phyloP scores from a whole-genome alignment of 257 asterid genomes.

The Phtheirospermum japonicum region DNA sequence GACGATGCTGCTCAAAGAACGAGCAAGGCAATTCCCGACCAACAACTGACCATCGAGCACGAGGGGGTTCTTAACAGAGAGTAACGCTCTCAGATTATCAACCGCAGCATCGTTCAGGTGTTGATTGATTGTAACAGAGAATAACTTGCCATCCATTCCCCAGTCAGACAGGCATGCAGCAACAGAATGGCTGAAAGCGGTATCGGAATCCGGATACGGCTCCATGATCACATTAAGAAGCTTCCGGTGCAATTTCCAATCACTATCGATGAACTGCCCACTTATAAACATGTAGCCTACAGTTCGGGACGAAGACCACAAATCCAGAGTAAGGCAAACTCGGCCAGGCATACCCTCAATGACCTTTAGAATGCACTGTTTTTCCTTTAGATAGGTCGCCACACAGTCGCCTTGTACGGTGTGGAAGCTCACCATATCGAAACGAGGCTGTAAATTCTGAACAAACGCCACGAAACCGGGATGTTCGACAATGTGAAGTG shows the following conservation, averaged over 20 bases:
- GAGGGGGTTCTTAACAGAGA: conserved; percentile 79
- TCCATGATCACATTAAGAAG: conserved; percentile 85
- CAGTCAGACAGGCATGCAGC: conserved; percentile 91
- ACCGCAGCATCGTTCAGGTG: conserved; percentile 47
- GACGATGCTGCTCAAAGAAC: conserved; percentile 64
- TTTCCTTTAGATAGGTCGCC: conserved; percentile 79
- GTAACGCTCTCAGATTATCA: conserved; percentile 72
- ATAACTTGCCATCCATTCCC: conserved; percentile 79
- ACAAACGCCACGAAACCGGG: conserved; percentile 87
- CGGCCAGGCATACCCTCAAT: conserved; percentile 83
- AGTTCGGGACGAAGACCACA: conserved; percentile 71
- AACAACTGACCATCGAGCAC: conserved; percentile 80
- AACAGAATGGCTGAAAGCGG: conserved; percentile 86
- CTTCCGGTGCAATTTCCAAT: conserved; percentile 88
- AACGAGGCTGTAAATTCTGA: conserved; percentile 86
- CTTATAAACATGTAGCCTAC: conserved; percentile 72
- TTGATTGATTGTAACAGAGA: conserved; percentile 77
- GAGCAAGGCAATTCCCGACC: conserved; percentile 78
- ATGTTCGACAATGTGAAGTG: conserved; percentile 94
- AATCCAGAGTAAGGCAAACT: conserved; percentile 71
- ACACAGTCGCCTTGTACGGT: conserved; percentile 93
- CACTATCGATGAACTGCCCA: conserved; percentile 80
- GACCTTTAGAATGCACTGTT: conserved; percentile 67
- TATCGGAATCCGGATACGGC: conserved; percentile 80
- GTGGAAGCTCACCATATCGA: conserved; percentile 91